Evolutionary conservation across 179 eudicot genomes (phyloP).

Genomic region (Gypsophila paniculata): DNA sequence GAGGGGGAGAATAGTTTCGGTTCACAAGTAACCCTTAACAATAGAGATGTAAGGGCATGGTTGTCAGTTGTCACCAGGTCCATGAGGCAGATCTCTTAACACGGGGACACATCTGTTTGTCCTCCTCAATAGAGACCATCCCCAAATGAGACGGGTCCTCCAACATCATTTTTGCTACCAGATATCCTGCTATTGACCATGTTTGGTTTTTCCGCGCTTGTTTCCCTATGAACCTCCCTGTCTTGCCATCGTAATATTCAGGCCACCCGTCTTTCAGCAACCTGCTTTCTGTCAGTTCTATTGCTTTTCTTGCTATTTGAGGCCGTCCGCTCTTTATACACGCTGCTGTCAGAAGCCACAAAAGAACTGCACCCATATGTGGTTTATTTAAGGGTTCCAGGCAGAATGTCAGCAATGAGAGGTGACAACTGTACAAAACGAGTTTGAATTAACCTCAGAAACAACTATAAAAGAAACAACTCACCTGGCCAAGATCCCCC

Average conservation of each 20-base stretch:
- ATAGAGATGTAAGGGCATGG: not conserved
- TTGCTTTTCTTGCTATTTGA: constrained; percentile 64
- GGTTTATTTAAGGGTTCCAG: not conserved
- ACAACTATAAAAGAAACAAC: not conserved
- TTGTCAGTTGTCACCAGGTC: constrained; percentile 44
- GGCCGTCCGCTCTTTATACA: constrained; percentile 76
- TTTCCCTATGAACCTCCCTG: constrained; percentile 64
- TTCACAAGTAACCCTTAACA: too few relatives aligned
- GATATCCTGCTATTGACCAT: constrained; percentile 79
- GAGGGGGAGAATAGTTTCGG: not conserved
- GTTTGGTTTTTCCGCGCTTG: constrained; percentile 76
- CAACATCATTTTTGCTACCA: constrained; percentile 77
- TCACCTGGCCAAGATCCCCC: constrained; percentile 94
- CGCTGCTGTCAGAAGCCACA: constrained; percentile 78
- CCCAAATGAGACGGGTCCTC: constrained; percentile 79
- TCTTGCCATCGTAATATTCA: constrained; percentile 72
- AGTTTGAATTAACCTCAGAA: not conserved
- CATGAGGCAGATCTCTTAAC: constrained; percentile 73
- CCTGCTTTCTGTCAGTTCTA: constrained; percentile 54
- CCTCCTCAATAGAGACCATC: constrained; percentile 76
- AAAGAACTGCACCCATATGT: constrained; percentile 42
- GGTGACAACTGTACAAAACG: not conserved
- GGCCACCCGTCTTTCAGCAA: constrained; percentile 64
- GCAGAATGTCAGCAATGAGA: not conserved
- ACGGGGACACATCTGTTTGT: constrained; percentile 57